phyloP scores from a whole-genome alignment of 2,329 filamentous ascomycete species.

The Dryadomyces quercus-mongolicae region DNA sequence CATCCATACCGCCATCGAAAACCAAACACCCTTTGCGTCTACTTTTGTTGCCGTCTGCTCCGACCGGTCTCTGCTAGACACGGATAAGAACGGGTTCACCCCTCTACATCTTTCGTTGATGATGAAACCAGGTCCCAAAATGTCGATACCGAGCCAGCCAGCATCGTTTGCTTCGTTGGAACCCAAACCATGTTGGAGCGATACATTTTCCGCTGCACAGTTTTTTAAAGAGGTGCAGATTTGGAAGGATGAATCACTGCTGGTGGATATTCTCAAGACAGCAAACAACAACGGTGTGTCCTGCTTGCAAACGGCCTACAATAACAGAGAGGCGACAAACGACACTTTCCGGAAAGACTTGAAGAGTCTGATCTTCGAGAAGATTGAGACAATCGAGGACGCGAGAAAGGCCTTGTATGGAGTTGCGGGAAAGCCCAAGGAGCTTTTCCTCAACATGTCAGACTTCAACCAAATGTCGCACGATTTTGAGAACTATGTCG shows the following conservation, averaged over 20 bases:
- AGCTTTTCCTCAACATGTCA: slow-evolving; percentile 1
- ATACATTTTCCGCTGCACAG: background rate
- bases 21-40: background rate
- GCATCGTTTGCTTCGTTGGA: background rate
- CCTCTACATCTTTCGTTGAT: background rate
- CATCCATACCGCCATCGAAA: background rate
- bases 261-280: background rate
- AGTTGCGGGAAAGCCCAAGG: background rate
- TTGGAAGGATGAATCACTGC: background rate
- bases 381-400: background rate
- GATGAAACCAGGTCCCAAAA: background rate
- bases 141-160: background rate
- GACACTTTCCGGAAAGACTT: background rate
- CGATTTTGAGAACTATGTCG: background rate
- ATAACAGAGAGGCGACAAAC: background rate
- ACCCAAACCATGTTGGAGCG: background rate
- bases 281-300: background rate
- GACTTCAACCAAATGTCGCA: background rate
- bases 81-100: background rate
- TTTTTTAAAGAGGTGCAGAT: background rate
- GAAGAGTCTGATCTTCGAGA: background rate
- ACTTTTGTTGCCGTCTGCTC: background rate
- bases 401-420: background rate
- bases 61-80: background rate
- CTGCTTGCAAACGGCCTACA: background rate